phyloP scores from a whole-genome alignment of 495 filamentous ascomycete species.

The Mytilinidion resinicola region DNA sequence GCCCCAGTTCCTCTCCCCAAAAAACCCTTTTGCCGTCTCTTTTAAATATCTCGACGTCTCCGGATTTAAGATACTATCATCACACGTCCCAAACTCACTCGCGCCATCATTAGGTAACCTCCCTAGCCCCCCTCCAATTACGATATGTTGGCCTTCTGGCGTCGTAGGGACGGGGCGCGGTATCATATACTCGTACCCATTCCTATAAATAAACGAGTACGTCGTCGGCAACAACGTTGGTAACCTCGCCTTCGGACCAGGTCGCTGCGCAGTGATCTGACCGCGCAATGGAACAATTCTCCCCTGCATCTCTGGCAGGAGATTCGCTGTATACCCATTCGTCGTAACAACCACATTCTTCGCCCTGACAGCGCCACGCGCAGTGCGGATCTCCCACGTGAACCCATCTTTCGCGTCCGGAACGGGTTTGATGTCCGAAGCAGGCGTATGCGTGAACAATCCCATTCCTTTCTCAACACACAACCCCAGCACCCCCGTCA shows the following conservation, averaged over 20 bases:
- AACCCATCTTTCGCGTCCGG: background rate
- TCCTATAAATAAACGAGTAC: constrained; percentile 56
- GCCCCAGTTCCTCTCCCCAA: constrained; percentile 51
- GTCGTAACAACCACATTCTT: constrained; percentile 59
- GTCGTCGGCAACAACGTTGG: constrained; percentile 43
- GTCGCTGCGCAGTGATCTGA: constrained; percentile 59
- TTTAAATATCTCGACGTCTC: constrained; percentile 49
- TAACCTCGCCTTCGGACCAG: constrained; percentile 39
- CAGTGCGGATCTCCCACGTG: constrained; percentile 46
- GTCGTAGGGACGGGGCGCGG: constrained; percentile 43
- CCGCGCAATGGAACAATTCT: constrained; percentile 60
- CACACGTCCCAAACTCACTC: constrained; percentile 48
- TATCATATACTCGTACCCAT: constrained; percentile 63
- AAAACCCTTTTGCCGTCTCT: constrained; percentile 45
- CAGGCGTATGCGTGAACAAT: constrained; percentile 58
- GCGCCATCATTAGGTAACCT: constrained; percentile 42
- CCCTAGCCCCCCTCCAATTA: constrained; percentile 62
- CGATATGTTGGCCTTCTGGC: constrained; percentile 50
- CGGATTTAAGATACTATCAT: constrained; percentile 52
- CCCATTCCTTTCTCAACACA: constrained; percentile 50
- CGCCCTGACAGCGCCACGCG: constrained; percentile 49
- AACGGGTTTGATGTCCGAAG: constrained; percentile 33
- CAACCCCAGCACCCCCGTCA: constrained; percentile 51
- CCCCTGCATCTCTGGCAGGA: constrained; percentile 52
- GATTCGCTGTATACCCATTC: constrained; percentile 61